Evolutionary conservation across 768 basidiomycete species (phyloP), one percentile per base, ranked within the genome.

Genomic region (Psilocybe azurescens): DNA sequence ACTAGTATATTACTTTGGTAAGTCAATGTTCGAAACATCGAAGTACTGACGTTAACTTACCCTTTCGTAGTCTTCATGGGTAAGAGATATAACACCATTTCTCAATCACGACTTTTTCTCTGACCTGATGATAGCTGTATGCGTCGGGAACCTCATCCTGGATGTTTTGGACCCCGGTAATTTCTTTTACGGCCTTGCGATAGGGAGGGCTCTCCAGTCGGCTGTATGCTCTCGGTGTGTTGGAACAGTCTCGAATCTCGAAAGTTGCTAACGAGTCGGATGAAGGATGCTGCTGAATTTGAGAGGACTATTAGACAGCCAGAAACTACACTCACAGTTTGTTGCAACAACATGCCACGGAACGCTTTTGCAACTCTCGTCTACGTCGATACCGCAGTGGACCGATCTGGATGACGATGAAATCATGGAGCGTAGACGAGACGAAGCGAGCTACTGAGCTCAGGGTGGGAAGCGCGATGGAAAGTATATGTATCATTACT

Each of bases 281-380:
- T n/a, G 7, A 28, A 65, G 64, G 55, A 56, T 65, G 56, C 51
- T 65, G 33, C 58, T 65, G 5, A 65, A 65, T 53, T 53, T 65
- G 57, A 61, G 64, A 39, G 60, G 60, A 29, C 20, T 62, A 44
- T 36, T 65, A 38, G 60, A 59, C 32, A 62, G 16, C 16, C 38
- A 18, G 36, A 38, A 20, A 7, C 10, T 18, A 9, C 11, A 18
- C 32, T 36, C 56, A 58, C 47, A 49, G 30, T 48, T 33, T 24
- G 5, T 5, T 14, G n/a, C 20, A 13, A 33, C 56, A 10, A 48
- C 46, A 13, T 39, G 48, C 24, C 47, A 60, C 49, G 52, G 30
- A 18, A 54, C 59, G 33, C 44, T 46, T 33, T 20, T 46, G 14
- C 28, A 44, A 7, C 44, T 58, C n/a, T 46, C 52, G 18, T 48